Evolutionary conservation across 192 early-diverging fungal species (phyloP).

Genomic region (Coemansia sp.): DNA sequence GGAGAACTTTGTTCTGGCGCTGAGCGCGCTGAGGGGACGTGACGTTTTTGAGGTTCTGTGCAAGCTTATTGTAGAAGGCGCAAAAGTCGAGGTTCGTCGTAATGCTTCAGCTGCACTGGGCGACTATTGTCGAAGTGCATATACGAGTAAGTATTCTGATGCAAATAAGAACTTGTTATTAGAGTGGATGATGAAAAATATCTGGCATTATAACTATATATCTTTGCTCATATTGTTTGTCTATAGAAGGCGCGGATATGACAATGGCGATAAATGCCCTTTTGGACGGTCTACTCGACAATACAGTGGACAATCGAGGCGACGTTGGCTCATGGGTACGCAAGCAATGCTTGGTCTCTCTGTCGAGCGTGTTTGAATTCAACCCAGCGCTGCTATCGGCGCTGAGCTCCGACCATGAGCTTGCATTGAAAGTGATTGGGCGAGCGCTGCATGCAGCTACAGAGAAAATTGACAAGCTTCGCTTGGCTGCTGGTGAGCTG

Average conservation of each 20-base stretch:
- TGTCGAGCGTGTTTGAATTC: slow-evolving; percentile 37
- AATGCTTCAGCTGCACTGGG: slow-evolving; percentile 38
- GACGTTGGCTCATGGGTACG: slow-evolving; percentile 96
- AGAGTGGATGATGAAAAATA: too few relatives aligned
- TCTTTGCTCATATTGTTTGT: too few relatives aligned
- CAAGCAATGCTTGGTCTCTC: slow-evolving; percentile 66
- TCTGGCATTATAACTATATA: too few relatives aligned
- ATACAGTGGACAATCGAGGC: slow-evolving; percentile 83
- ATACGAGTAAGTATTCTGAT: slow-evolving; percentile 19
- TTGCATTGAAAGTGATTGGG: slow-evolving; percentile 41
- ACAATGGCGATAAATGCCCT: slow-evolving; percentile 50
- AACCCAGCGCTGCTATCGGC: slow-evolving; percentile 13
- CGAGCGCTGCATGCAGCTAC: slow-evolving; percentile 70
- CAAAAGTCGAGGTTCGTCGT: slow-evolving; percentile 39
- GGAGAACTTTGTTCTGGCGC: slow-evolving; percentile 41
- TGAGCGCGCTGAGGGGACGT: slow-evolving; percentile 27
- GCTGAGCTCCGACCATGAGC: slow-evolving; percentile 20
- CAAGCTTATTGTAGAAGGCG: slow-evolving; percentile 13
- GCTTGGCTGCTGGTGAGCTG: slow-evolving; percentile 67
- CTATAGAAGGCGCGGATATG: background rate
- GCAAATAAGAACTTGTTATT: too few relatives aligned
- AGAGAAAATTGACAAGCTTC: slow-evolving; percentile 89
- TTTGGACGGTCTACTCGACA: slow-evolving; percentile 72
- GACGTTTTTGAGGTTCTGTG: slow-evolving; percentile 23
- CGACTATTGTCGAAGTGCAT: slow-evolving; percentile 20